Conservation (phyloP, 1,139 yeast genomes). For the Fermentozyma sake region DNA sequence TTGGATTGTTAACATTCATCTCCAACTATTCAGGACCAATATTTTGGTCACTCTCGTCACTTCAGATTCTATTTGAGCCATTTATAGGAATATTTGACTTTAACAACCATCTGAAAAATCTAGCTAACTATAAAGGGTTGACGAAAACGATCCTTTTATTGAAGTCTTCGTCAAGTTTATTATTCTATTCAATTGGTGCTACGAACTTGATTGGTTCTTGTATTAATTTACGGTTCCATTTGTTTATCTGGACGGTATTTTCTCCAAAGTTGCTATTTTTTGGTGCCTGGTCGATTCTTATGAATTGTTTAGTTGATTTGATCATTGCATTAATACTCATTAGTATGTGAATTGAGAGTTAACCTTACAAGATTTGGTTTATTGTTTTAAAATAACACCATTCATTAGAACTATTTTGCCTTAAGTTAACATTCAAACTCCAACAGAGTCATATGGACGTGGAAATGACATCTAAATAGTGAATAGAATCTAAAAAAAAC, state of each 20-base stretch:
- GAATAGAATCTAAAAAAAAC: too few relatives aligned
- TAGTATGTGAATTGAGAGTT: too few relatives aligned
- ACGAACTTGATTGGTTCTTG: slow-evolving; percentile 65
- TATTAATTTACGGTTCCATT: slow-evolving; percentile 68
- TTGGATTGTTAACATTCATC: slow-evolving; percentile 74
- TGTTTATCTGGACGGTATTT: slow-evolving; percentile 96
- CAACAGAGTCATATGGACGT: too few relatives aligned
- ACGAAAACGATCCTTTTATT: slow-evolving; percentile 33
- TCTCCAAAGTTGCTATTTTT: slow-evolving; percentile 86
- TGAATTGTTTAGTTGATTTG: slow-evolving; percentile 44
- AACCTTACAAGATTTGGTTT: too few relatives aligned
- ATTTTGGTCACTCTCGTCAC: slow-evolving; percentile 67
- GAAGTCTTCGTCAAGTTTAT: slow-evolving; percentile 30
- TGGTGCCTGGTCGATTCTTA: slow-evolving; percentile 65
- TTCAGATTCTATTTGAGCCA: slow-evolving; percentile 40
- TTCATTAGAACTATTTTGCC: too few relatives aligned
- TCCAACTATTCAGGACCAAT: slow-evolving; percentile 85
- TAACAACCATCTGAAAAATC: slow-evolving; percentile 12
- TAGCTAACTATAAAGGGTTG: slow-evolving; percentile 14
- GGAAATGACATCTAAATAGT: too few relatives aligned
- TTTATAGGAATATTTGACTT: slow-evolving; percentile 7
- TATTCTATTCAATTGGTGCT: slow-evolving; percentile 60
- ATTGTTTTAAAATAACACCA: too few relatives aligned
- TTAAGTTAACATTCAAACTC: too few relatives aligned
- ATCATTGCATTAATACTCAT: slow-evolving; percentile 13